phyloP scores from a whole-genome alignment of 2,329 filamentous ascomycete genomes.

The Fusarium tanahbumbuense region DNA sequence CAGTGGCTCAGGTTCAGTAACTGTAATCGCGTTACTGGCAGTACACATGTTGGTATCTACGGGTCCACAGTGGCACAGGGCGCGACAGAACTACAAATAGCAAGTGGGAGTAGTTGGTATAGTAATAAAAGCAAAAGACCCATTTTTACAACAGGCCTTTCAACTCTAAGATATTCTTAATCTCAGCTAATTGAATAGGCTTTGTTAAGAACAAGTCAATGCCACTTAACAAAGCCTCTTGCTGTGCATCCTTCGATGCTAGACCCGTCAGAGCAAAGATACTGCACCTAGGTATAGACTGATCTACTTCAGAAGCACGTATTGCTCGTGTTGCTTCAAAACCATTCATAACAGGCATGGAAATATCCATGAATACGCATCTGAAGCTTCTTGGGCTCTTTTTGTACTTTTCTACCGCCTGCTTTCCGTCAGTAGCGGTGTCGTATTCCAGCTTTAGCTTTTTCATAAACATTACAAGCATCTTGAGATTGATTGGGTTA shows the following conservation, averaged over 20 bases:
- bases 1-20: too few species aligned
- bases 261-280: conserved; percentile 10
- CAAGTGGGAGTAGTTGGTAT: neutral
- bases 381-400: neutral
- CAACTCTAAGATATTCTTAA: neutral
- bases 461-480: conserved; percentile 9
- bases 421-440: neutral
- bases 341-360: conserved; percentile 4
- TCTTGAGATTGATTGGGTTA: conserved; percentile 5
- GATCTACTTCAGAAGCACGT: neutral
- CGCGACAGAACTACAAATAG: too few species aligned
- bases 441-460: neutral
- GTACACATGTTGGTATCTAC: too few species aligned
- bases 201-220: conserved; percentile 17
- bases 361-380: conserved; percentile 12
- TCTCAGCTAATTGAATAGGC: neutral
- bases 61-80: too few species aligned
- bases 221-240: conserved; percentile 1
- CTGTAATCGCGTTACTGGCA: too few species aligned
- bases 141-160: neutral
- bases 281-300: neutral
- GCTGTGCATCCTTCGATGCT: neutral
- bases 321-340: conserved; percentile 6
- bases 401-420: neutral
- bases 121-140: too few species aligned